phyloP scores from a whole-genome alignment of 75 land plant species.

The Picea sitchensis region DNA sequence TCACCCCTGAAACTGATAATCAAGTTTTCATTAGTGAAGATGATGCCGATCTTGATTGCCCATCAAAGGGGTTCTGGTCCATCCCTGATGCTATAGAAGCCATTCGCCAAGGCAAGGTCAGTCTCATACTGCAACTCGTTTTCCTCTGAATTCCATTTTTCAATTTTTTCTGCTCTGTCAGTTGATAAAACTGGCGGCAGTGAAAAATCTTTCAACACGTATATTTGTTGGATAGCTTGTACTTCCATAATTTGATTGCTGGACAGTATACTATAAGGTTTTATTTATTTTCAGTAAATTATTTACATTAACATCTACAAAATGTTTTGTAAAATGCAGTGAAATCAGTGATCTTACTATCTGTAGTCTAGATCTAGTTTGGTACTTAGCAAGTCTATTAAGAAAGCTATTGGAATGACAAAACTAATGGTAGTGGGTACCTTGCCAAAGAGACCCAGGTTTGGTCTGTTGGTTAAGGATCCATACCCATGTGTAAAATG shows the following conservation, averaged over 20 bases:
- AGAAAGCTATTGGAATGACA: no score
- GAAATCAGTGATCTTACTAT: neutral
- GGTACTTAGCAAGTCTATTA: neutral
- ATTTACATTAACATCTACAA: neutral
- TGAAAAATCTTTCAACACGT: neutral
- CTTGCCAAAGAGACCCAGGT: no score
- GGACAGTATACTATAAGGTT: neutral
- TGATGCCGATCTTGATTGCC: conserved; percentile 53
- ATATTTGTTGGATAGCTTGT: neutral
- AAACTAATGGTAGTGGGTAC: no score
- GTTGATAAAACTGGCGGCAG: no score
- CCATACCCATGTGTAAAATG: no score
- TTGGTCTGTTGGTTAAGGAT: no score
- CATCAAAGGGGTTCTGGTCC: conserved; percentile 61
- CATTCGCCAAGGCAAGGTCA: conserved; percentile 73
- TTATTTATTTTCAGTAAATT: neutral
- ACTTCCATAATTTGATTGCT: neutral
- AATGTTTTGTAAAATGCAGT: neutral
- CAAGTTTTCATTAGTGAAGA: conserved; percentile 21
- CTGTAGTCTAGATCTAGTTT: neutral
- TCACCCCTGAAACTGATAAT: conserved; percentile 17
- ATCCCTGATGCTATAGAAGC: conserved; percentile 73
- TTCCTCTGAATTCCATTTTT: neutral
- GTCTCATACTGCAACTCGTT: conserved; percentile 9
- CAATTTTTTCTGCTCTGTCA: neutral